Evolutionary conservation across 1,139 yeast genomes (phyloP).

Genomic region (Fermentozyma sake): DNA sequence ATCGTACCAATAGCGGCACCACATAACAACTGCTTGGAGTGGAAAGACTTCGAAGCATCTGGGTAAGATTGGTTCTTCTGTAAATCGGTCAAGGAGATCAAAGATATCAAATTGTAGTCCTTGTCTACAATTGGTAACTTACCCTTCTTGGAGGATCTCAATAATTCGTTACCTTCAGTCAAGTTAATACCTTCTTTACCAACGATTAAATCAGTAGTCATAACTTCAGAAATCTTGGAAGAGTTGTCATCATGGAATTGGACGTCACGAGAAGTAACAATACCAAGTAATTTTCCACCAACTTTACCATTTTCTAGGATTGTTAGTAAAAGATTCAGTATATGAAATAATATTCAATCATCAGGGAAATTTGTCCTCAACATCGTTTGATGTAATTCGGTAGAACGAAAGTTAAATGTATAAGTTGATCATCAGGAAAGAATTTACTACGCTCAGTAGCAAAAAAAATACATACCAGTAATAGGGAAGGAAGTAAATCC

Average conservation of each 20-base stretch:
- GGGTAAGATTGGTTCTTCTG: slow-evolving; percentile 95
- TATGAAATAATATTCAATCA: slow-evolving; percentile 2
- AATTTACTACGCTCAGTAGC: slow-evolving; percentile 5
- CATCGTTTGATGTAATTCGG: slow-evolving; percentile 97
- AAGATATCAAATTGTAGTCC: slow-evolving; percentile 72
- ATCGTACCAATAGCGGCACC: slow-evolving; percentile 99
- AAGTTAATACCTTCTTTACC: slow-evolving; percentile 80
- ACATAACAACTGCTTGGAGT: slow-evolving; percentile 92
- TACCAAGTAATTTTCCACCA: slow-evolving; percentile 90
- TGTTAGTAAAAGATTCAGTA: slow-evolving; percentile 27
- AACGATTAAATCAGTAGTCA: slow-evolving; percentile 87
- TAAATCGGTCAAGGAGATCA: slow-evolving; percentile 92
- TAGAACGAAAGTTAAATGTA: slow-evolving; percentile 97
- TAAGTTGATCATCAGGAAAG: slow-evolving; percentile 57
- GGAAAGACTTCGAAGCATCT: slow-evolving; percentile 86
- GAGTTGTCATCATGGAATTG: slow-evolving; percentile 82
- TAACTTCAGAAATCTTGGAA: slow-evolving; percentile 65
- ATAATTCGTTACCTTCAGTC: slow-evolving; percentile 81
- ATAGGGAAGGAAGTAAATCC: slow-evolving; percentile 99
- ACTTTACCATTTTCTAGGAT: slow-evolving; percentile 71
- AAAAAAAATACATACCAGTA: slow-evolving; percentile 75
- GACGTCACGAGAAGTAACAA: slow-evolving; percentile 93
- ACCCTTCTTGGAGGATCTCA: slow-evolving; percentile 94
- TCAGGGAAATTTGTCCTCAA: slow-evolving; percentile 63
- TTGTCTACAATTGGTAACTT: slow-evolving; percentile 89